Base-by-base conservation (phyloP, 345 rosid genomes). In the Dimocarpus longan region DNA sequence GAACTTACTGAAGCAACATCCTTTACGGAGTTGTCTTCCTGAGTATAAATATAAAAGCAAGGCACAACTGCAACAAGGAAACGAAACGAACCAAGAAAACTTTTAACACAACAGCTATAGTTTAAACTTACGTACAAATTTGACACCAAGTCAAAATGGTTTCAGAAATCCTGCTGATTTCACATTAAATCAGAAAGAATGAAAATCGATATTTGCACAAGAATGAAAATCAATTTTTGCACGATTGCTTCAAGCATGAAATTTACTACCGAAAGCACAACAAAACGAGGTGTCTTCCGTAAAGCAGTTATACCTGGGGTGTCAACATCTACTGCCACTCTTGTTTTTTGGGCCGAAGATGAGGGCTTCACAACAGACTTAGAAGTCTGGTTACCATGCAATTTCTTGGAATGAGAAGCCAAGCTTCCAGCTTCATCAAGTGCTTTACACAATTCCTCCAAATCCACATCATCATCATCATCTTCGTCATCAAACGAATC, bases 1-100 rank as follows among this genome's bases (percentile, higher is more conserved):
- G 86, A 78, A 28, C 83, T 79, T 37, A 79, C 28, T 19, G 91
- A 87, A 70, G 82, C 72, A 12, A 87, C 86, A 67, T 86, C 85
- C 80, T 73, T 85, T 11, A 89, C 77, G 13, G 76, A 54, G 15
- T 81, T 77, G 66, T 89, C 91, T 82, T 82, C 92, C 81, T 84
- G 85, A 59, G 89, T 79, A 79, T 91, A 92, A 48, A 91, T 75
- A 82, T 96, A 94, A 82, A 96, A 96, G 87, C 99, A 96, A 24
- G 98, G 97, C 85, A 93, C 74, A 79, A 88, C 97, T 78, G 88
- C 83, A 82, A 84, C 68, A 32, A 74, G 56, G 76, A 79, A 79
- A 84, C 12, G 63, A 69, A 76, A 74, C 2, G 24, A 73, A 46
- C 57, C 21, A 43, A 59, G 54, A 68, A 62, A 8, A 40, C 37